Percentiles rank a stretch among this genome's conserved stretches.
These are phyloP conservation scores for Colletotrichum gloeosporioides DNA, from an alignment of 2,329 filamentous ascomycete species.

Conservation along the genomic window DNA sequence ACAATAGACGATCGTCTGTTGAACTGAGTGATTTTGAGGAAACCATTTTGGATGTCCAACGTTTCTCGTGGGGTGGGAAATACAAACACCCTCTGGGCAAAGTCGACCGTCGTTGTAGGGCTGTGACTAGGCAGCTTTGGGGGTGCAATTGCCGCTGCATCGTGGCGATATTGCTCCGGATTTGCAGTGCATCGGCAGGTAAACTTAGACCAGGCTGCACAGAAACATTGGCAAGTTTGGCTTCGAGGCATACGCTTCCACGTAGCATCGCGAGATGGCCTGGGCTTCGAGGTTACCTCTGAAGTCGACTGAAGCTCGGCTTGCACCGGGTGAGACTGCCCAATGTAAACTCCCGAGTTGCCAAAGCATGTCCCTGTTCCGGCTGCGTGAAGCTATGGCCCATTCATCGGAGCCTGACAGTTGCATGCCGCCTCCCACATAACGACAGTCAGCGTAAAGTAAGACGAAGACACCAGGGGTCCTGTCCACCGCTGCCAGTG, in stretches of 20 bases:
- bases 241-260: not conserved
- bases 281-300: not conserved
- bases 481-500: not conserved
- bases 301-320: not conserved
- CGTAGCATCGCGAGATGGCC: not conserved
- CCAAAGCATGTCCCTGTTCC: not conserved
- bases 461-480: not conserved
- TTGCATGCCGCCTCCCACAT: not conserved
- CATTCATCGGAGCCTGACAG: not conserved
- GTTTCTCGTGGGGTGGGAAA: not conserved
- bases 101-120: not conserved
- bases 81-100: not conserved
- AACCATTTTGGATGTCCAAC: not conserved
- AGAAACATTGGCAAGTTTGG: not conserved
- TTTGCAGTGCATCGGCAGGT: slow-evolving; percentile 3
- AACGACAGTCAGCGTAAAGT: not conserved
- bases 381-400: slow-evolving; percentile 18
- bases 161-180: not conserved
- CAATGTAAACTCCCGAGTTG: not conserved
- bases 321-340: not conserved
- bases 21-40: not conserved
- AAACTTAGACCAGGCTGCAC: not conserved
- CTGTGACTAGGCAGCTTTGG: not conserved
- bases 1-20: not conserved
- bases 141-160: not conserved